Percentiles rank a stretch among this genome's conserved stretches.
These are phyloP conservation scores for Coniosporium uncinatum DNA, from an alignment of 2,329 filamentous ascomycete species.

Conservation along the genomic window DNA sequence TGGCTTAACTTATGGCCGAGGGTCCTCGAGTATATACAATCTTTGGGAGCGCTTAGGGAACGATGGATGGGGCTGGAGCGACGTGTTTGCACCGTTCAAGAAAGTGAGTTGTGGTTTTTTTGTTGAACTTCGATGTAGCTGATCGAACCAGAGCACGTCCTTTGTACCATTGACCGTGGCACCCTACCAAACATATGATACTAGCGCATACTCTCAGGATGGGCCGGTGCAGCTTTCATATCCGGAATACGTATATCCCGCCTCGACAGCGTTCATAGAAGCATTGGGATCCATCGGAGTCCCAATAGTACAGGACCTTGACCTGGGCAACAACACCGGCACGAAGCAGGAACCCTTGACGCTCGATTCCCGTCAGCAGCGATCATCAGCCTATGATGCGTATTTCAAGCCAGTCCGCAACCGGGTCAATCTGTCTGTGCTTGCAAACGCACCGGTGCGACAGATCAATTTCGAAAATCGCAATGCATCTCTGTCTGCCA, in stretches of 20 bases:
- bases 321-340: conserved; percentile 19
- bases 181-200: conserved; percentile 19
- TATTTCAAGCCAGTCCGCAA: conserved; percentile 20
- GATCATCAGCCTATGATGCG: conserved; percentile 21
- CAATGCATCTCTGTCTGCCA: conserved; percentile 9
- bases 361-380: conserved; percentile 12
- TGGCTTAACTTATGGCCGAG: conserved; percentile 30
- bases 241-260: not conserved
- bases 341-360: conserved; percentile 23
- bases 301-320: conserved; percentile 24
- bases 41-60: conserved; percentile 54
- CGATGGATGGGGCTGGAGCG: conserved; percentile 51
- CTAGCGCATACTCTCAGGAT: conserved; percentile 17
- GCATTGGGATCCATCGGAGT: conserved; percentile 9
- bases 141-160: conserved; percentile 11
- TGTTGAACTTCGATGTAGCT: not conserved
- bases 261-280: not conserved
- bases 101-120: conserved; percentile 12
- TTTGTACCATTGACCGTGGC: conserved; percentile 7
- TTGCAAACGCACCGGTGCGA: conserved; percentile 19
- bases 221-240: not conserved
- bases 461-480: conserved; percentile 12
- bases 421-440: conserved; percentile 19
- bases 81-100: conserved; percentile 19
- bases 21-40: conserved; percentile 33